These are phyloP conservation scores for Eucalyptus cloeziana DNA, from an alignment of 345 rosid genomes.

Conservation along the genomic window DNA sequence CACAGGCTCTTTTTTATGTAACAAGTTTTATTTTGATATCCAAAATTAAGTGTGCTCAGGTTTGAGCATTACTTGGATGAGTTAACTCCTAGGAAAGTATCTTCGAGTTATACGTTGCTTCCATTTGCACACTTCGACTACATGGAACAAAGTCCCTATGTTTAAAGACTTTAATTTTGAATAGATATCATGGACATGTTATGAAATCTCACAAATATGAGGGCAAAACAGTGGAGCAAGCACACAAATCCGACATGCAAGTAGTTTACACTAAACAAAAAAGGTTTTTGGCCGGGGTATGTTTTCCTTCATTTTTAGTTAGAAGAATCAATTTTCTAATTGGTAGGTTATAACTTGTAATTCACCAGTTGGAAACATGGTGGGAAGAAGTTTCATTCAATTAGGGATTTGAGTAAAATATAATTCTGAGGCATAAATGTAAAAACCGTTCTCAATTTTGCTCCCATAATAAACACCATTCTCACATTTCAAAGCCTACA, in stretches of 20 bases:
- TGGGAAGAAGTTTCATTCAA: background rate
- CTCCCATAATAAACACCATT: background rate
- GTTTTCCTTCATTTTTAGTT: background rate
- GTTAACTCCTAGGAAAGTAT: too few species aligned
- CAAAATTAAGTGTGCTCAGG: too few species aligned
- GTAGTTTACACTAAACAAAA: background rate
- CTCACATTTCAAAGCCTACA: background rate
- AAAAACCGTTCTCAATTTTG: background rate
- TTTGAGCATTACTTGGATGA: too few species aligned
- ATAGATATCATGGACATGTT: background rate
- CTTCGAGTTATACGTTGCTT: background rate
- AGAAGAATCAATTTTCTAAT: background rate
- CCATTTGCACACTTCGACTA: background rate
- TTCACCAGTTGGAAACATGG: background rate
- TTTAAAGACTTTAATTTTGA: background rate
- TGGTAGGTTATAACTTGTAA: background rate
- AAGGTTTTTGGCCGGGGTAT: background rate
- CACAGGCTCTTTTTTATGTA: background rate
- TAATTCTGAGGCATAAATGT: background rate
- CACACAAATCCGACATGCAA: background rate
- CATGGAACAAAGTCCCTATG: background rate
- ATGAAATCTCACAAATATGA: background rate
- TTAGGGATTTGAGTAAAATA: background rate
- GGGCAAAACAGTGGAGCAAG: background rate
- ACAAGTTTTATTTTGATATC: too few species aligned